Evolutionary conservation across 768 basidiomycete genomes (phyloP), one percentile per base, ranked within the genome.

Genomic region (Phaeotremella skinneri): DNA sequence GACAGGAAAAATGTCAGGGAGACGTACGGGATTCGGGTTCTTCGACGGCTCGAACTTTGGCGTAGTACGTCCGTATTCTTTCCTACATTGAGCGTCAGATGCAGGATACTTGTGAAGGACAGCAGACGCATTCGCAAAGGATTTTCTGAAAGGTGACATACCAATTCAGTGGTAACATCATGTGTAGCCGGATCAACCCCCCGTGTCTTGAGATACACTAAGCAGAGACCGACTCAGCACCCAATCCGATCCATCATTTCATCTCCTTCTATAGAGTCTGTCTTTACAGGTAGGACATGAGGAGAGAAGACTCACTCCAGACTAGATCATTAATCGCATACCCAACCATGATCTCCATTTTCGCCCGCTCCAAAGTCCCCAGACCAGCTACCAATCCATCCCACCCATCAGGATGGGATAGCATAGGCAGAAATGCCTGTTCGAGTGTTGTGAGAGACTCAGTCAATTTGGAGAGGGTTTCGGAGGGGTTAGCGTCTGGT

Each of bases 221-320:
- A 7, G 13, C 29, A 41, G 14, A 50, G 14, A 42, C 21, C 30
- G 16, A 2, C 70, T 75, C 62, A 52, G 75, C 76, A 64, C 74
- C 75, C 76, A 39, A 76, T 66, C 29, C 76, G 49, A 63, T 78
- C 75, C 54, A 68, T 68, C 25, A 78, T 66, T n/a, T 71, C 66
- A 55, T 76, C 76, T 0, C 67, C 66, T 37, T 70, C 50, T 53
- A 74, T 55, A 21, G 76, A 65, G 32, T 73, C 66, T 67, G 74
- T 67, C 66, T 78, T 78, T 0, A 74, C 75, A n/a, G n/a, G n/a
- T n/a, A n/a, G n/a, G n/a, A n/a, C n/a, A n/a, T n/a, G n/a, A n/a
- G n/a, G n/a, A n/a, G n/a, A n/a, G n/a, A n/a, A n/a, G 2, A 73
- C 77, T 62, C 53, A 76, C 77, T 66, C 74, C 76, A 78, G 37